These are phyloP conservation scores for Coriaria nepalensis DNA, from an alignment of 306 rosid species.

Conservation along the genomic window DNA sequence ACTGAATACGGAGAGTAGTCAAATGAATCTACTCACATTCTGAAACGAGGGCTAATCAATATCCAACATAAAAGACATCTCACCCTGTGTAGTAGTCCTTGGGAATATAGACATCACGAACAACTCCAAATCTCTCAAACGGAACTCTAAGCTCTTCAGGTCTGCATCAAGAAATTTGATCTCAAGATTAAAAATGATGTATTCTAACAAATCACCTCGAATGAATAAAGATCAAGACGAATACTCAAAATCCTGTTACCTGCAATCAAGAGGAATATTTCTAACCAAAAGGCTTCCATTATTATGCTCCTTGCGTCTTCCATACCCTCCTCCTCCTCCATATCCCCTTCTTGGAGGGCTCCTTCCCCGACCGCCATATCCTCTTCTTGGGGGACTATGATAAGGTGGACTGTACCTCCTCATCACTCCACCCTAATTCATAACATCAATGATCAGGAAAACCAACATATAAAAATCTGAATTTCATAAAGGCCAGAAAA, in stretches of 20 bases:
- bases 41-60: background rate
- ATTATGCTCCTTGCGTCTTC: slow-evolving; percentile 61
- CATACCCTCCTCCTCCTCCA: slow-evolving; percentile 29
- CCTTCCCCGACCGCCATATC: slow-evolving; percentile 67
- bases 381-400: slow-evolving; percentile 89
- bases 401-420: slow-evolving; percentile 89
- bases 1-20: slow-evolving; percentile 5
- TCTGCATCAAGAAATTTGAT: slow-evolving; percentile 22
- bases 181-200: background rate
- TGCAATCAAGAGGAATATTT: slow-evolving; percentile 84
- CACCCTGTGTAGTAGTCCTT: slow-evolving; percentile 94
- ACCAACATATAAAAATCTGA: no score
- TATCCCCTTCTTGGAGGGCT: slow-evolving; percentile 35
- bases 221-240: background rate
- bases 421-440: slow-evolving; percentile 21
- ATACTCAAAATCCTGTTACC: slow-evolving; percentile 15
- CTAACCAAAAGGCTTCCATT: slow-evolving; percentile 90
- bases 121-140: slow-evolving; percentile 86
- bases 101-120: slow-evolving; percentile 89
- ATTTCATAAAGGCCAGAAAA: no score
- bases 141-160: slow-evolving; percentile 76
- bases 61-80: slow-evolving; percentile 12
- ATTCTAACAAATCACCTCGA: background rate
- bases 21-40: background rate
- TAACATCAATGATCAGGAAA: no score